phyloP scores from a whole-genome alignment of 2,329 filamentous ascomycete genomes.

The Diplodia mutila region DNA sequence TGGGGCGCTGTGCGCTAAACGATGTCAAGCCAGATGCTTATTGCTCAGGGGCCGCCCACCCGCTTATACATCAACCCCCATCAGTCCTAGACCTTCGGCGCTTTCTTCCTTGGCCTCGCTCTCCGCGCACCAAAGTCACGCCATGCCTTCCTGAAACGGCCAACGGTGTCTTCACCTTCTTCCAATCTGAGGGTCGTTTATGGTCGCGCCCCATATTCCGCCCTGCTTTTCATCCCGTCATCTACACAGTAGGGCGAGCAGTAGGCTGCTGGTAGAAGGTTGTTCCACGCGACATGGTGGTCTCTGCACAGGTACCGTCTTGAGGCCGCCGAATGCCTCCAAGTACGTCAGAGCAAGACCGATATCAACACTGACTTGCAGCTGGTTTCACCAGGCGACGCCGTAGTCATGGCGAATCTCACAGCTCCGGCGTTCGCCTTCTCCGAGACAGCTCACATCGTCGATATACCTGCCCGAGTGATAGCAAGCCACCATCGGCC shows the following conservation, averaged over 20 bases:
- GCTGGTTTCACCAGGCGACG: constrained; percentile 20
- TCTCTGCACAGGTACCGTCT: constrained; percentile 17
- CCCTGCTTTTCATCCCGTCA: constrained; percentile 5
- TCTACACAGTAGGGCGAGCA: too few relatives aligned
- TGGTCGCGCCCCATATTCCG: background rate
- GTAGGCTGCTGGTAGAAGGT: background rate
- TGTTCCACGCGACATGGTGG: background rate
- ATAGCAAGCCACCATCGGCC: background rate
- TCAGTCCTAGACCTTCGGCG: constrained; percentile 6
- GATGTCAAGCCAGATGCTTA: background rate
- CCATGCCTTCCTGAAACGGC: constrained; percentile 21
- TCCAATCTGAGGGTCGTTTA: background rate
- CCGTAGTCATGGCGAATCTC: constrained; percentile 8
- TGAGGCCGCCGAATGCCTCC: constrained; percentile 12
- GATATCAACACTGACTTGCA: constrained; percentile 19
- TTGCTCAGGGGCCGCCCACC: constrained; percentile 16
- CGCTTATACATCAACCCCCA: constrained; percentile 14
- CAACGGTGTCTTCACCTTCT: background rate
- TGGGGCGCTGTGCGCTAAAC: background rate
- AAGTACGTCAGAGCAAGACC: constrained; percentile 9
- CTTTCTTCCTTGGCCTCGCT: constrained; percentile 10
- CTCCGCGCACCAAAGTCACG: constrained; percentile 1
- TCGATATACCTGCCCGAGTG: constrained; percentile 1
- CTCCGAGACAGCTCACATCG: constrained; percentile 5
- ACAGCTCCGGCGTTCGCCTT: constrained; percentile 2